phyloP scores from a whole-genome alignment of 371 early-diverging fungal genomes.

The Mucor irregularis region DNA sequence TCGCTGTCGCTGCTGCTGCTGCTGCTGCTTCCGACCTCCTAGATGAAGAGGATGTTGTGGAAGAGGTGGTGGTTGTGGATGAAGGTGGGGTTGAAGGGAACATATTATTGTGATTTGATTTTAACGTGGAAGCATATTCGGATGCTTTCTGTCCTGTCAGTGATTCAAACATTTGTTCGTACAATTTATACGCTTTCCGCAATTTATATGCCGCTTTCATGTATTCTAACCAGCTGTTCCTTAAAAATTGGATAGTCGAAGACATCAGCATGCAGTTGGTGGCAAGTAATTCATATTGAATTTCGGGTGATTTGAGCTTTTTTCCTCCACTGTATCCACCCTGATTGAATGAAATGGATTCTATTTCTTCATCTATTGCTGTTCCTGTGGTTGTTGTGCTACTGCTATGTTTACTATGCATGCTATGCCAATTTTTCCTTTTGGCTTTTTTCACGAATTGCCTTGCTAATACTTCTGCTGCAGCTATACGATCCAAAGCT shows the following conservation, averaged over 20 bases:
- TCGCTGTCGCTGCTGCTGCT: slow-evolving; percentile 5
- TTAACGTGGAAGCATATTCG: slow-evolving; percentile 34
- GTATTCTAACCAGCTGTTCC: slow-evolving; percentile 50
- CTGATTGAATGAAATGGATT: neutral
- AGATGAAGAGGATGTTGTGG: too few species aligned
- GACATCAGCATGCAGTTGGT: slow-evolving; percentile 51
- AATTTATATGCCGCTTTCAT: slow-evolving; percentile 51
- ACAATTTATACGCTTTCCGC: slow-evolving; percentile 49
- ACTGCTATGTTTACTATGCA: neutral
- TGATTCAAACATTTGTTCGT: slow-evolving; percentile 48
- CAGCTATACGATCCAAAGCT: slow-evolving; percentile 42
- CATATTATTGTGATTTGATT: too few species aligned
- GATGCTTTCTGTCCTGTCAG: slow-evolving; percentile 42
- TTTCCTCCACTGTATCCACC: too few species aligned
- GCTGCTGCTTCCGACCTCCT: slow-evolving; percentile 5
- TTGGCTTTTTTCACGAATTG: slow-evolving; percentile 35
- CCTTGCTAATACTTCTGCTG: slow-evolving; percentile 36
- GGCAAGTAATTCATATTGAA: slow-evolving; percentile 42
- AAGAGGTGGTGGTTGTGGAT: too few species aligned
- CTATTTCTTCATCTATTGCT: neutral
- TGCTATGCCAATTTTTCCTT: slow-evolving; percentile 22
- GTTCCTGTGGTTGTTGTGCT: neutral
- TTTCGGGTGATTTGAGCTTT: slow-evolving; percentile 7
- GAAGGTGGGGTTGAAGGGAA: too few species aligned
- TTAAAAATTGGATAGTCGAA: slow-evolving; percentile 48